These are phyloP conservation scores for Botryotinia calthae DNA, from an alignment of 2,329 filamentous ascomycete species.

Conservation along the genomic window DNA sequence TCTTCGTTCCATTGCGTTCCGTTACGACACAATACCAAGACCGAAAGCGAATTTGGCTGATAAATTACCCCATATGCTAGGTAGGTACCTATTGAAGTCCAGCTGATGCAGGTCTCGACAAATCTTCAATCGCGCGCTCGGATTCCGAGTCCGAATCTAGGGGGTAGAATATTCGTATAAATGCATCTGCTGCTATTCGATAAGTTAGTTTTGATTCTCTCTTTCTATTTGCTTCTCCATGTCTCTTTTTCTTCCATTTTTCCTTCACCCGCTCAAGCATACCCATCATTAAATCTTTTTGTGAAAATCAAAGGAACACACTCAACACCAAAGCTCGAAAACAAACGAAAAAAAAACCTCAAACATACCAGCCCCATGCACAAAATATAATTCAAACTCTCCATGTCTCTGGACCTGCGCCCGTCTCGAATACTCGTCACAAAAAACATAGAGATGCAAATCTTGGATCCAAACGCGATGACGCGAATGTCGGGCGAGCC, in stretches of 20 bases:
- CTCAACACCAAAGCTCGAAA: not conserved
- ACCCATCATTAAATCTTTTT: too few relatives aligned
- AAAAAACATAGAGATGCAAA: slow-evolving; percentile 59
- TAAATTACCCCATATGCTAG: too few relatives aligned
- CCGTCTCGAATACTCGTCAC: slow-evolving; percentile 52
- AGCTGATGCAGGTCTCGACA: not conserved
- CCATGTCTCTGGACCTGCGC: slow-evolving; percentile 48
- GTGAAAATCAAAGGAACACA: not conserved
- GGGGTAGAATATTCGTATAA: slow-evolving; percentile 14
- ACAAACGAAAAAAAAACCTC: not conserved
- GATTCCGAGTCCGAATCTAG: not conserved
- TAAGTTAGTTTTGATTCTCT: not conserved
- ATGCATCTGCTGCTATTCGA: slow-evolving; percentile 18
- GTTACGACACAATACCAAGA: not conserved
- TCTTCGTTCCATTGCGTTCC: not conserved
- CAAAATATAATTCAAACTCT: slow-evolving; percentile 38
- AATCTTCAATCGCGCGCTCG: not conserved
- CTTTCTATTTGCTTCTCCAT: not conserved
- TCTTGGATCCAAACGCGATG: slow-evolving; percentile 52
- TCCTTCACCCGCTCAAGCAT: too few relatives aligned
- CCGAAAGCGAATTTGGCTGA: not conserved
- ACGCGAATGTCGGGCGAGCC: slow-evolving; percentile 50
- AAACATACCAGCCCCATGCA: slow-evolving; percentile 32
- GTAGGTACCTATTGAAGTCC: too few relatives aligned
- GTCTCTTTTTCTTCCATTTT: not conserved